A percentile compares a stretch with the other conserved stretches of the same genome.
Conservation (phyloP, 2,329 filamentous ascomycete species). For the Diaporthe ampelina region DNA sequence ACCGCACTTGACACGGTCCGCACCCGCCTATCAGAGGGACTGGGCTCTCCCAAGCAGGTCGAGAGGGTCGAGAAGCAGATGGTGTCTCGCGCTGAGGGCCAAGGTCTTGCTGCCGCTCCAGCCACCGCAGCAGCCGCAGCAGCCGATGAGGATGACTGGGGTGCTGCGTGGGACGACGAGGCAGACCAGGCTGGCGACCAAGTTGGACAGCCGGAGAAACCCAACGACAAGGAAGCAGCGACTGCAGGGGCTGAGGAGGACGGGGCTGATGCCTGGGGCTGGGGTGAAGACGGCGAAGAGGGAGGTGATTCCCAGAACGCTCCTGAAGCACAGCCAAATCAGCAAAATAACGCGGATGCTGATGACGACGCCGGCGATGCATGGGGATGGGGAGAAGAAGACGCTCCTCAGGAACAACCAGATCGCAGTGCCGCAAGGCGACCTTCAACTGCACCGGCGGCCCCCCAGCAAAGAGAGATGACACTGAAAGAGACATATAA, state of each 20-base stretch:
- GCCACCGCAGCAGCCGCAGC: slow-evolving; percentile 49
- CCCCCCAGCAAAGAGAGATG: slow-evolving; percentile 70
- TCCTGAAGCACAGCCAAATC: slow-evolving; percentile 43
- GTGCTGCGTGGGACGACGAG: slow-evolving; percentile 83
- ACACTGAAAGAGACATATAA: slow-evolving; percentile 88
- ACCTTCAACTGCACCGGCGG: slow-evolving; percentile 42
- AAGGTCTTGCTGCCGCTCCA: slow-evolving; percentile 68
- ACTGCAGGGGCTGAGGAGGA: slow-evolving; percentile 51
- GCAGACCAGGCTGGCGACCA: slow-evolving; percentile 59
- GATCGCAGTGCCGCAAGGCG: slow-evolving; percentile 38
- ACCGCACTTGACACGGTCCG: slow-evolving; percentile 82
- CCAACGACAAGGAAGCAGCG: slow-evolving; percentile 43
- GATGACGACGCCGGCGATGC: slow-evolving; percentile 72
- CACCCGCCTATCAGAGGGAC: slow-evolving; percentile 72
- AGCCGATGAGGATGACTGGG: slow-evolving; percentile 75
- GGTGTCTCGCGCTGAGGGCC: slow-evolving; percentile 76
- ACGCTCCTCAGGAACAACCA: slow-evolving; percentile 55
- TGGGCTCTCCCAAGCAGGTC: slow-evolving; percentile 77
- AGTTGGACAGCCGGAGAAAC: slow-evolving; percentile 32
- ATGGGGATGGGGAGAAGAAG: slow-evolving; percentile 88
- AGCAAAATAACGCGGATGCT: slow-evolving; percentile 38
- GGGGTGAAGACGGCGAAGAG: slow-evolving; percentile 49
- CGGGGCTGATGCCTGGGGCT: slow-evolving; percentile 54
- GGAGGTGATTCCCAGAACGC: slow-evolving; percentile 45
- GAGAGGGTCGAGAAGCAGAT: slow-evolving; percentile 89